Percentiles rank a stretch among this genome's conserved stretches.
Conservation (phyloP, 2,329 filamentous ascomycete species). For the Gyromitra esculenta region DNA sequence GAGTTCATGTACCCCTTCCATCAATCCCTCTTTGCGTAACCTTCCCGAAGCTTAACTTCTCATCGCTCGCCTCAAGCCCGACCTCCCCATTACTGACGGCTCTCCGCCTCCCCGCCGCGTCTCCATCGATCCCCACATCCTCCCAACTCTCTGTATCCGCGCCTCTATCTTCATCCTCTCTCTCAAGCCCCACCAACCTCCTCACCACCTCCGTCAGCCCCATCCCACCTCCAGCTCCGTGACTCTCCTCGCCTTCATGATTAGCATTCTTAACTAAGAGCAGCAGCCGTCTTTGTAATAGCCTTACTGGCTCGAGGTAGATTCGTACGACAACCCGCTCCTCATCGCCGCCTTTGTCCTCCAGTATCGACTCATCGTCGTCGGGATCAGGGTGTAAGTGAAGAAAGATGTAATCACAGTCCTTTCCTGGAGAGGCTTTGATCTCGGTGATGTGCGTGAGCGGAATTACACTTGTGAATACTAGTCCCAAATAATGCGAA, state of each 20-base stretch:
- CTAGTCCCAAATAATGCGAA: conserved; percentile 89
- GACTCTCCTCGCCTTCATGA: conserved; percentile 67
- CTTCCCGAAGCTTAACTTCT: conserved; percentile 22
- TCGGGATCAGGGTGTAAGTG: conserved; percentile 66
- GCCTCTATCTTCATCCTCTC: conserved; percentile 66
- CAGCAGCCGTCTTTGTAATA: conserved; percentile 85
- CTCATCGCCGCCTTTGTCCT: conserved; percentile 66
- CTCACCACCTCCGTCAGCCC: conserved; percentile 68
- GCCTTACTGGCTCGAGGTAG: conserved; percentile 84
- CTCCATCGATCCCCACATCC: conserved; percentile 66
- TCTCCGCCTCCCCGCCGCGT: conserved; percentile 5
- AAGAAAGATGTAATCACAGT: conserved; percentile 91
- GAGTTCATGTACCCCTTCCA: conserved; percentile 39
- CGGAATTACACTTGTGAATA: conserved; percentile 80
- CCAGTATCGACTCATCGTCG: conserved; percentile 64
- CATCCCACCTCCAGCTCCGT: conserved; percentile 69
- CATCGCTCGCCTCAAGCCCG: conserved; percentile 15
- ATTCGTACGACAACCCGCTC: conserved; percentile 80
- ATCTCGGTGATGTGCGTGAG: conserved; percentile 85
- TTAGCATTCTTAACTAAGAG: conserved; percentile 73
- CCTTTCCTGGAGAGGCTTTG: conserved; percentile 85
- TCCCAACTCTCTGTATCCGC: conserved; percentile 80
- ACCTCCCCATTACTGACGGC: conserved; percentile 5
- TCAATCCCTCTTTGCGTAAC: conserved; percentile 43
- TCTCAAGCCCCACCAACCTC: conserved; percentile 77